These are phyloP conservation scores for Kodamaea kakaduensis DNA, from an alignment of 805 yeast species.

Conservation along the genomic window DNA sequence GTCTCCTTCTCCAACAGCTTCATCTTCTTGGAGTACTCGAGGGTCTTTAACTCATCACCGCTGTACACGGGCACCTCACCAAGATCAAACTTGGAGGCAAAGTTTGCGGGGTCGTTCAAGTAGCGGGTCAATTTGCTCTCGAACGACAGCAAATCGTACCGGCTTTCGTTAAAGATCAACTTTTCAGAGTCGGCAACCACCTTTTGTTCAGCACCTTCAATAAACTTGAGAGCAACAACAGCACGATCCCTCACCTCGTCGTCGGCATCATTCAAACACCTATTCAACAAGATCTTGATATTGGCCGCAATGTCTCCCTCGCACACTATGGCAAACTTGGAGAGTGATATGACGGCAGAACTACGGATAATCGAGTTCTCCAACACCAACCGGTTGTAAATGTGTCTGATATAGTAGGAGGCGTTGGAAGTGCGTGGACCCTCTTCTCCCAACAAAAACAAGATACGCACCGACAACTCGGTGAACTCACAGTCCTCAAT, in stretches of 20 bases:
- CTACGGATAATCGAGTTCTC: slow-evolving; percentile 95
- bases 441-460: slow-evolving; percentile 88
- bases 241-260: slow-evolving; percentile 99
- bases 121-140: slow-evolving; percentile 76
- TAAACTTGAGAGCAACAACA: slow-evolving; percentile 71
- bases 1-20: slow-evolving; percentile 28
- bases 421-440: slow-evolving; percentile 88
- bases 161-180: slow-evolving; percentile 62
- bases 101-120: slow-evolving; percentile 51
- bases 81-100: slow-evolving; percentile 64
- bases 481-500: slow-evolving; percentile 98
- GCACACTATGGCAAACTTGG: slow-evolving; percentile 81
- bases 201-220: slow-evolving; percentile 32
- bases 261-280: slow-evolving; percentile 85
- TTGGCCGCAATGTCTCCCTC: slow-evolving; percentile 65
- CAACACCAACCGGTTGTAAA: slow-evolving; percentile 92
- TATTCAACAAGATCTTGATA: slow-evolving; percentile 67
- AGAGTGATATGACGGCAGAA: slow-evolving; percentile 88
- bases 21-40: slow-evolving; percentile 54
- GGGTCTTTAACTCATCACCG: slow-evolving; percentile 65
- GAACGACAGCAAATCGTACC: slow-evolving; percentile 69
- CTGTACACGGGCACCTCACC: slow-evolving; percentile 59
- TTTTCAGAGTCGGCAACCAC: slow-evolving; percentile 3
- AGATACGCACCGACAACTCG: slow-evolving; percentile 86
- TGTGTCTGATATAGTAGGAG: slow-evolving; percentile 88